Evolutionary conservation across 345 rosid species (phyloP).

Genomic region (Erysimum cheiranthoides): DNA sequence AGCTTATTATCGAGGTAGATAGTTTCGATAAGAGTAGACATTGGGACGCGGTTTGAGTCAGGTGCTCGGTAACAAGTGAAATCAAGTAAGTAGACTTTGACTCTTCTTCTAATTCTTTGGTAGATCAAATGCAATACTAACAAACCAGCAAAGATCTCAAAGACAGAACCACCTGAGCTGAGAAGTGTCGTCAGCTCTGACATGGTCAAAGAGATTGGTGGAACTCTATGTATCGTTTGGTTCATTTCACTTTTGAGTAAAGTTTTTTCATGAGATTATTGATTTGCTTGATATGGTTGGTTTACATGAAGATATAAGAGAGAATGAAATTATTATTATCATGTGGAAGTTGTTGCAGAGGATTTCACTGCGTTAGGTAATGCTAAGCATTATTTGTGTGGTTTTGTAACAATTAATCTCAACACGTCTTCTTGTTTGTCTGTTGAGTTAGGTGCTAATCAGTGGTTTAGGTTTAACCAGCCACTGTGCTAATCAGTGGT

Average conservation of each 20-base stretch:
- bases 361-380: conserved; percentile 45
- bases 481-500: no score
- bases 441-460: neutral
- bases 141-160: conserved; percentile 24
- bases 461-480: conserved; percentile 1
- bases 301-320: conserved; percentile 24
- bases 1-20: conserved; percentile 50
- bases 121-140: conserved; percentile 31
- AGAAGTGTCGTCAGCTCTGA: conserved; percentile 32
- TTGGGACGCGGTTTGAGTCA: conserved; percentile 54
- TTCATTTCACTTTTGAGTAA: conserved; percentile 11
- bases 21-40: conserved; percentile 56
- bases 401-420: conserved; percentile 25
- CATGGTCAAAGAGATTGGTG: conserved; percentile 33
- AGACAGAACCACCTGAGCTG: conserved; percentile 19
- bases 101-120: conserved; percentile 41
- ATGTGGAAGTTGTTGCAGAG: conserved; percentile 45
- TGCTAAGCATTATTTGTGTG: conserved; percentile 37
- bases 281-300: neutral
- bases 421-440: conserved; percentile 35
- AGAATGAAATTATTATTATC: conserved; percentile 20
- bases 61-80: conserved; percentile 65
- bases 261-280: conserved; percentile 20
- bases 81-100: conserved; percentile 56
- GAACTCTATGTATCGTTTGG: conserved; percentile 29